Evolutionary conservation across 2,329 filamentous ascomycete genomes (phyloP).

Genomic region (Alternaria postmessia): DNA sequence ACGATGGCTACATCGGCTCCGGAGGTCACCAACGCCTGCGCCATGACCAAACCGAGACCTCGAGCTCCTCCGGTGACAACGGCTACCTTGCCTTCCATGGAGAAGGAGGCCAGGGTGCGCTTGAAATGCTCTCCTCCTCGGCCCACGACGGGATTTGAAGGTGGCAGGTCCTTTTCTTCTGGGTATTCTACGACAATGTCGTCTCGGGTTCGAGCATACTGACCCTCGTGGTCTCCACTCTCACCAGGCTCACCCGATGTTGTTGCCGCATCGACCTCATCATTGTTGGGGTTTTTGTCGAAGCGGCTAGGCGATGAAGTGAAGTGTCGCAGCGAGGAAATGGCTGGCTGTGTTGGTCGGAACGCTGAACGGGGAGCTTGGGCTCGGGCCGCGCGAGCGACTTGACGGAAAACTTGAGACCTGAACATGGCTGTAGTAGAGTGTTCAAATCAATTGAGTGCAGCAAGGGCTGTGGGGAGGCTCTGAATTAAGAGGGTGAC

Average conservation of each 20-base stretch:
- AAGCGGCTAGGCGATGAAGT: slow-evolving; percentile 38
- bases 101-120: slow-evolving; percentile 85
- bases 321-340: slow-evolving; percentile 37
- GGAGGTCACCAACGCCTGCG: slow-evolving; percentile 86
- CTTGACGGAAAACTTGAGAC: slow-evolving; percentile 42
- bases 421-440: slow-evolving; percentile 42
- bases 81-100: slow-evolving; percentile 81
- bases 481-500: slow-evolving; percentile 13
- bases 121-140: slow-evolving; percentile 83
- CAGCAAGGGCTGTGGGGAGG: background rate
- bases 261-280: slow-evolving; percentile 45
- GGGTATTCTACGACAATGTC: slow-evolving; percentile 82
- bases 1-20: slow-evolving; percentile 91
- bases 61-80: slow-evolving; percentile 91
- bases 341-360: slow-evolving; percentile 27
- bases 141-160: slow-evolving; percentile 74
- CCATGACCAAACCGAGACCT: slow-evolving; percentile 90
- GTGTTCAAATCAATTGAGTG: slow-evolving; percentile 2
- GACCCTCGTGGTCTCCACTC: slow-evolving; percentile 65
- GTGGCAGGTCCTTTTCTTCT: slow-evolving; percentile 74
- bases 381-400: slow-evolving; percentile 35
- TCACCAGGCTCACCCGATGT: slow-evolving; percentile 51
- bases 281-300: slow-evolving; percentile 34
- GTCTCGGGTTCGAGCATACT: slow-evolving; percentile 81
- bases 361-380: slow-evolving; percentile 41